These are phyloP conservation scores for Apiospora sp. DNA, from an alignment of 2,329 filamentous ascomycete species.

Conservation along the genomic window DNA sequence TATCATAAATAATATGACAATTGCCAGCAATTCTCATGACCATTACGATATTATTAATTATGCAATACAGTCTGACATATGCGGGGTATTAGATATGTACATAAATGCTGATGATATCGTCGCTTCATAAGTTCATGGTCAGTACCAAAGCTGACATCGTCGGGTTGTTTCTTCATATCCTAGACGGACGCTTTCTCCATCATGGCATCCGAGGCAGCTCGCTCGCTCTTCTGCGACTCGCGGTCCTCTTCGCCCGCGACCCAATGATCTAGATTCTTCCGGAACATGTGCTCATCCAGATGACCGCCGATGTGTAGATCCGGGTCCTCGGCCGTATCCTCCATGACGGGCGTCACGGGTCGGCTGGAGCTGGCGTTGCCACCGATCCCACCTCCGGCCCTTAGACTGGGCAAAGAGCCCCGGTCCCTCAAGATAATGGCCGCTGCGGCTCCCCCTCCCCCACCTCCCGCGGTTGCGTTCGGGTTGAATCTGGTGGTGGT, in stretches of 20 bases:
- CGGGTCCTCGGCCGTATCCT: background rate
- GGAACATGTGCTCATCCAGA: background rate
- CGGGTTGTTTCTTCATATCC: background rate
- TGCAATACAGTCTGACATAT: background rate
- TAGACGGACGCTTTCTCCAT: background rate
- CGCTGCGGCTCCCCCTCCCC: background rate
- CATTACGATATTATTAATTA: conserved; percentile 5
- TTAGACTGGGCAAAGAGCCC: background rate
- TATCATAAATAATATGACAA: conserved; percentile 5
- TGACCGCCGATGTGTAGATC: background rate
- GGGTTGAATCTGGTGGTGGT: background rate
- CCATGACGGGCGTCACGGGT: conserved; percentile 1
- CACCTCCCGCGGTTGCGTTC: background rate
- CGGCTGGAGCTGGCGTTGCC: background rate
- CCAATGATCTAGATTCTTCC: conserved; percentile 1
- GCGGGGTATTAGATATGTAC: background rate
- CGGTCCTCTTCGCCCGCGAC: background rate
- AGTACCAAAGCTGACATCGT: background rate
- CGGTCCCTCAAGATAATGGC: background rate
- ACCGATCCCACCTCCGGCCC: background rate
- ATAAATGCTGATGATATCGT: background rate
- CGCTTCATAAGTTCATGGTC: background rate
- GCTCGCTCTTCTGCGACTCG: background rate
- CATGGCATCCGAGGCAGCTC: background rate
- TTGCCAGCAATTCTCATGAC: background rate